Percentiles rank a stretch among this genome's conserved stretches.
Conservation (phyloP, 164 flowering plant genomes). For the Cinnamomum micranthum region DNA sequence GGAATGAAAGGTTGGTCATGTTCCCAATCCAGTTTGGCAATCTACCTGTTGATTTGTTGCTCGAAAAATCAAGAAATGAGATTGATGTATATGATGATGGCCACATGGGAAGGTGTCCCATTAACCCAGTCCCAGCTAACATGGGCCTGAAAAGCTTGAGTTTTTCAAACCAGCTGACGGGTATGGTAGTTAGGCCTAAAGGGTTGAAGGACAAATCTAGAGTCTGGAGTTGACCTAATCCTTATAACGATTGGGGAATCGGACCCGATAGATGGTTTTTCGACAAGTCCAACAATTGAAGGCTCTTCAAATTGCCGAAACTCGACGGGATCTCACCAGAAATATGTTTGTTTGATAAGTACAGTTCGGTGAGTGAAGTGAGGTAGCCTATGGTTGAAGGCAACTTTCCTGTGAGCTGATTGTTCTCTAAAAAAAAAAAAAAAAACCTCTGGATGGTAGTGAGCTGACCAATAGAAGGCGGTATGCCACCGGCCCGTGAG, state of each 20-base stretch:
- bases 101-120: constrained; percentile 49
- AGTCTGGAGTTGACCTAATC: constrained; percentile 29
- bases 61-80: constrained; percentile 53
- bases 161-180: constrained; percentile 40
- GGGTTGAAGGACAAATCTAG: constrained; percentile 69
- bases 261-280: constrained; percentile 49
- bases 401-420: constrained; percentile 43
- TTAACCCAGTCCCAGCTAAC: constrained; percentile 55
- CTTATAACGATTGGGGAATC: constrained; percentile 40
- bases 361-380: constrained; percentile 32
- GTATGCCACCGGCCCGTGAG: constrained; percentile 47
- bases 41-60: constrained; percentile 47
- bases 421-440: constrained; percentile 52
- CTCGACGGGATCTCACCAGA: constrained; percentile 52
- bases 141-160: constrained; percentile 33
- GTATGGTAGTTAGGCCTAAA: constrained; percentile 32
- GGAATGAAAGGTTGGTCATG: constrained; percentile 53
- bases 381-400: constrained; percentile 52
- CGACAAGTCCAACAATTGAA: constrained; percentile 47
- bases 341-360: constrained; percentile 46
- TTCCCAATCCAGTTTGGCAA: constrained; percentile 65
- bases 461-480: constrained; percentile 47
- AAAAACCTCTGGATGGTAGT: constrained; percentile 33
- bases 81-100: constrained; percentile 35
- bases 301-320: constrained; percentile 40